Base-by-base conservation (phyloP, 768 basidiomycete genomes). In the Amanita exitialis region DNA sequence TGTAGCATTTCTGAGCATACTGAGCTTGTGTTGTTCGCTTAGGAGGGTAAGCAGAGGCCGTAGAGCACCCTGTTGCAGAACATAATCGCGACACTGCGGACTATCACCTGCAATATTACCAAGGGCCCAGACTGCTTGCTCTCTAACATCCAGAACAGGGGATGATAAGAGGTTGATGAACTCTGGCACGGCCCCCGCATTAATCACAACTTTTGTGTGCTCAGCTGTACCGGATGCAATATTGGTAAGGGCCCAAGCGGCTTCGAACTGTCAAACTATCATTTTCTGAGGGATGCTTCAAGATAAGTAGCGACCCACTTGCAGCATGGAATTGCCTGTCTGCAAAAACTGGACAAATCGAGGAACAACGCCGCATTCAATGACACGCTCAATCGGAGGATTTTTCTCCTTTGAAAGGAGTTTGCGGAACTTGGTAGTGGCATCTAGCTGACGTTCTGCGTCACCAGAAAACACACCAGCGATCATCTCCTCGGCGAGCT, bases 91-190 rank as follows among this genome's bases (percentile, higher is more conserved):
- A 77, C 96, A 99, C 64, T 88, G 83, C 18, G 96, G 96, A 57
- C 92, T 95, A 68, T 99, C 96, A 54, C 96, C 96, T 48, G 96
- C 96, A 57, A 99, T 98, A 71, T 99, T 99, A 52, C 96, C 96
- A 54, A 99, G 77, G 18, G 96, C 96, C 96, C 95, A 99, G 21
- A 99, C 96, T 21, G 96, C 96, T 70, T 99, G 96, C 70, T 99
- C 96, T 54, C 95, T 85, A 54, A 99, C 96, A 69, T 99, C 96
- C 53, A 93, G 76, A 34, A 96, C 92, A 38, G 82, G 74, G n/a
- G 94, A 96, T 7, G 90, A 93, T 37, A 98, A 74, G 43, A 99
- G 81, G 59, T 90, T 90, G 73, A 99, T 97, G 65, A 99, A 99
- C 68, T 94, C 85, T 2, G 94, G 95, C 13, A 99, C 94, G 21